Conservation (phyloP, 208 protist species). For the Leishmania arabica region DNA sequence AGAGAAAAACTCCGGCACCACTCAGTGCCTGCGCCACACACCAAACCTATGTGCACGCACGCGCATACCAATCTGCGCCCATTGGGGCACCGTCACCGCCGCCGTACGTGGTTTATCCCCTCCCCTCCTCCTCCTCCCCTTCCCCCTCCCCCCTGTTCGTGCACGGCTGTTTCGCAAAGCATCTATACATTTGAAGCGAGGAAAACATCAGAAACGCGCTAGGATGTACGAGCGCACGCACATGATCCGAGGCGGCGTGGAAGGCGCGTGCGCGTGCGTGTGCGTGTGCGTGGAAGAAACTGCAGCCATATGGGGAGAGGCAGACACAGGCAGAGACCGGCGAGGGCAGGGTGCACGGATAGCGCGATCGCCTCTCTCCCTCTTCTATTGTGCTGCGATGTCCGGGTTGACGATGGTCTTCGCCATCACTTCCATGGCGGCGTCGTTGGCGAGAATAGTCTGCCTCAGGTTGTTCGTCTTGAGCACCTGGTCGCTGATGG, state of each 20-base stretch:
- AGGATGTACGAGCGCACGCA: background rate
- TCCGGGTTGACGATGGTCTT: slow-evolving; percentile 85
- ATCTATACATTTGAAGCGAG: background rate
- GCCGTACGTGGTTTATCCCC: background rate
- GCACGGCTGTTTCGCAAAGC: background rate
- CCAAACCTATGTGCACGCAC: background rate
- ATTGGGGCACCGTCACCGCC: background rate
- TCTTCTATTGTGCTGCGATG: slow-evolving; percentile 29
- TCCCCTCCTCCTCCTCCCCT: background rate
- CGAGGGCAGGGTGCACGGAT: background rate
- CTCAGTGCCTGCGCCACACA: background rate
- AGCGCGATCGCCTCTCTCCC: background rate
- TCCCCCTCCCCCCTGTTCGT: background rate
- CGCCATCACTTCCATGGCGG: slow-evolving; percentile 79
- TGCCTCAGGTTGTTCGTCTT: slow-evolving; percentile 86
- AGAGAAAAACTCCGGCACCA: background rate
- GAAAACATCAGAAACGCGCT: background rate
- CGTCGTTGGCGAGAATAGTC: slow-evolving; percentile 82
- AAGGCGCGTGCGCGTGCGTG: background rate
- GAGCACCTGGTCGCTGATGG: slow-evolving; percentile 84
- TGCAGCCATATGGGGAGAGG: background rate
- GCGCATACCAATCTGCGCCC: background rate
- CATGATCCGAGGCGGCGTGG: background rate
- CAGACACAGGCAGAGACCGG: background rate
- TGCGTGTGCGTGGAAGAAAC: background rate